These are phyloP conservation scores for Heritiera fomes DNA, from an alignment of 345 rosid genomes.

Conservation along the genomic window DNA sequence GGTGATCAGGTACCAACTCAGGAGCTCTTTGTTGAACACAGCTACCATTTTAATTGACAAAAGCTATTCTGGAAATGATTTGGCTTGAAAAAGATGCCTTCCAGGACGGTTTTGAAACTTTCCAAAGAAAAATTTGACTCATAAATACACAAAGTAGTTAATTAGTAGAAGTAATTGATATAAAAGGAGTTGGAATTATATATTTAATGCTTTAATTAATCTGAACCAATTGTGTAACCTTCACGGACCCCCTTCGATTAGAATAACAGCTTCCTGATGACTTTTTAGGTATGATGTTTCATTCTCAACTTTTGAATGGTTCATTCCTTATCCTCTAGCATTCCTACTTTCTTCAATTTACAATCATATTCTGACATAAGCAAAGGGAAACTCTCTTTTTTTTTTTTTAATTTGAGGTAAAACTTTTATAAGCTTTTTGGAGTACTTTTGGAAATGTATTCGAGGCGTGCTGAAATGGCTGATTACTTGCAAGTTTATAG, in stretches of 20 bases:
- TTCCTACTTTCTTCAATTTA: not conserved
- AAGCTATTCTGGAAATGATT: conserved; percentile 6
- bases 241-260: conserved; percentile 23
- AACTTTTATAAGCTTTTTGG: not conserved
- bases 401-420: not conserved
- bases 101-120: not conserved
- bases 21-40: conserved; percentile 63
- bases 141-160: not conserved
- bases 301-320: not conserved
- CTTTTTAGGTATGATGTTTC: conserved; percentile 3
- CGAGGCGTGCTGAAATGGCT: not conserved
- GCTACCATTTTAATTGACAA: conserved; percentile 50
- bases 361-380: not conserved
- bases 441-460: not conserved
- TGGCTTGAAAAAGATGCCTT: conserved; percentile 3
- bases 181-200: not conserved
- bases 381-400: not conserved
- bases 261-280: not conserved
- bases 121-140: not conserved
- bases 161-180: not conserved
- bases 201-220: conserved; percentile 3
- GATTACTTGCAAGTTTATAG: not conserved
- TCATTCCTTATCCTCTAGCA: not conserved
- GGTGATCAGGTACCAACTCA: conserved; percentile 77
- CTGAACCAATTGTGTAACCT: conserved; percentile 14